Evolutionary conservation across 805 yeast species (phyloP).

Genomic region (Saccharomycopsis javanensis): DNA sequence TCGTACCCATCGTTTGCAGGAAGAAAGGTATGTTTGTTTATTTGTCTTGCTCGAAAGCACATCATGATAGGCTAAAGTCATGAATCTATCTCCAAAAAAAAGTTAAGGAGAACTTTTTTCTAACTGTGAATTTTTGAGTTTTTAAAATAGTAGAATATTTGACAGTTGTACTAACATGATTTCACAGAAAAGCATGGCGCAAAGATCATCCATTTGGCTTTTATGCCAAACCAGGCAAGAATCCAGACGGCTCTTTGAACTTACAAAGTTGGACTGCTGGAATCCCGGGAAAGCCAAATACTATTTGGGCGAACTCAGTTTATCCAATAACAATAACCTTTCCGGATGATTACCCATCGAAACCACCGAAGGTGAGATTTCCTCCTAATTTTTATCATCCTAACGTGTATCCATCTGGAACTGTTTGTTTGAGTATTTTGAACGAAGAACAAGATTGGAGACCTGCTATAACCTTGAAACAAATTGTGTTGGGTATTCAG

Average conservation of each 20-base stretch:
- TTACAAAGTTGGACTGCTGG: slow-evolving; percentile 89
- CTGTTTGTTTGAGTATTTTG: slow-evolving; percentile 83
- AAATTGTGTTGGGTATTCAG: slow-evolving; percentile 84
- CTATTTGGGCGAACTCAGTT: slow-evolving; percentile 85
- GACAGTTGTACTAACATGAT: neutral
- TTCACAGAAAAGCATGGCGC: slow-evolving; percentile 83
- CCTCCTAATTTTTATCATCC: slow-evolving; percentile 94
- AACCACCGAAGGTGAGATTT: slow-evolving; percentile 90
- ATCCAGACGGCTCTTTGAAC: slow-evolving; percentile 75
- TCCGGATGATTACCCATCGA: slow-evolving; percentile 90
- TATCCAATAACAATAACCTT: slow-evolving; percentile 76
- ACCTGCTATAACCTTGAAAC: slow-evolving; percentile 88
- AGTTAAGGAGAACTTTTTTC: too few relatives aligned
- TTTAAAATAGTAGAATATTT: too few relatives aligned
- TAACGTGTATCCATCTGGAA: slow-evolving; percentile 95
- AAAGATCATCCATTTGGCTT: slow-evolving; percentile 98
- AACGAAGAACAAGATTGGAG: slow-evolving; percentile 98
- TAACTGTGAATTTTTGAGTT: too few relatives aligned
- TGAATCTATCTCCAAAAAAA: too few relatives aligned
- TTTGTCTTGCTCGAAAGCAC: too few relatives aligned
- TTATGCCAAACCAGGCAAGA: slow-evolving; percentile 79
- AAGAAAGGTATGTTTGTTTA: slow-evolving; percentile 49
- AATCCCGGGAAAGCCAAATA: slow-evolving; percentile 83
- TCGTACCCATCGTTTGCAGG: slow-evolving; percentile 77
- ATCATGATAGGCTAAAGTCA: too few relatives aligned